Percentiles rank a stretch among this genome's conserved stretches.
Evolutionary conservation across 352 stramenopile genomes (phyloP).

Genomic region (Globisporangium recalcitrans): DNA sequence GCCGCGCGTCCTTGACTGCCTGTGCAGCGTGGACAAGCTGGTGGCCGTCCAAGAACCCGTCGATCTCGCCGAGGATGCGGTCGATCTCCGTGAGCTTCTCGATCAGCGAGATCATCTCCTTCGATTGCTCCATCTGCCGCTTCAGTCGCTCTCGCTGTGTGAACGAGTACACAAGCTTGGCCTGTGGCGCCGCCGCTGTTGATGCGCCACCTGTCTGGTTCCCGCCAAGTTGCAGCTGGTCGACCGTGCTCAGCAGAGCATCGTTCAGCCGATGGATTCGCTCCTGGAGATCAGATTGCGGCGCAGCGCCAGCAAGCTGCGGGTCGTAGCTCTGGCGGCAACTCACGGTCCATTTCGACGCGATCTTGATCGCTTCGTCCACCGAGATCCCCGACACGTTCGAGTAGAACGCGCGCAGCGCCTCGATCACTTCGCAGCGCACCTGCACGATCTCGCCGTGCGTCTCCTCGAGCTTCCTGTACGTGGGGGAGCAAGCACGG

Average conservation of each 20-base stretch:
- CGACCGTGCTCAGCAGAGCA: conserved; percentile 41
- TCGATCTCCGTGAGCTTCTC: conserved; percentile 70
- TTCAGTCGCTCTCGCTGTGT: conserved; percentile 53
- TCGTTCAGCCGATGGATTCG: conserved; percentile 39
- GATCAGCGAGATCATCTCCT: conserved; percentile 51
- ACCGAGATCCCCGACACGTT: conserved; percentile 43
- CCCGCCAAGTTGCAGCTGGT: conserved; percentile 40
- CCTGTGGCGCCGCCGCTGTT: conserved; percentile 16
- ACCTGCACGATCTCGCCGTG: conserved; percentile 57
- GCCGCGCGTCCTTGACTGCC: conserved; percentile 30
- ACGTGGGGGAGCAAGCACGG: neutral
- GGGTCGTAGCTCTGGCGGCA: conserved; percentile 4
- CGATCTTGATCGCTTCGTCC: conserved; percentile 58
- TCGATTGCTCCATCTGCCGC: conserved; percentile 57
- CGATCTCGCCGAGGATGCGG: conserved; percentile 37
- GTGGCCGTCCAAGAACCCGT: conserved; percentile 38
- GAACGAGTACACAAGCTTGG: conserved; percentile 45
- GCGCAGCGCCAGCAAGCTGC: conserved; percentile 5
- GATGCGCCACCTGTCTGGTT: conserved; percentile 8
- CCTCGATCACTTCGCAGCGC: conserved; percentile 44
- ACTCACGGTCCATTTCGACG: conserved; percentile 36
- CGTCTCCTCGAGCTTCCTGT: conserved; percentile 64
- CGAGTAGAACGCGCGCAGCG: conserved; percentile 65
- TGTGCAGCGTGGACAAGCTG: conserved; percentile 45
- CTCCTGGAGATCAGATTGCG: conserved; percentile 42